These are phyloP conservation scores for Coix lacrymajobi DNA, from an alignment of 176 grass and related monocot genomes.

Conservation along the genomic window DNA sequence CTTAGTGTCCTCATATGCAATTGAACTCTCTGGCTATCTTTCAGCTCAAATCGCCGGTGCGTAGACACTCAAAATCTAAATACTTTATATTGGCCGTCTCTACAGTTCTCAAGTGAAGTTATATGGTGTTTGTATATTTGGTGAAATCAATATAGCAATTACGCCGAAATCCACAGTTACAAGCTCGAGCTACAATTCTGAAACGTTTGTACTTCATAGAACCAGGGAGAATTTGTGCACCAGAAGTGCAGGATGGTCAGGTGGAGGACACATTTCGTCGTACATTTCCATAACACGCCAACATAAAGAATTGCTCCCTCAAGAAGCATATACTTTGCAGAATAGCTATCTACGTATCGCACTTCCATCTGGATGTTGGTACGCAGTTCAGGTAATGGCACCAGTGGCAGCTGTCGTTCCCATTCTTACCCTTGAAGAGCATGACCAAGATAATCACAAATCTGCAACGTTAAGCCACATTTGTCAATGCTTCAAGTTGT, in stretches of 20 bases:
- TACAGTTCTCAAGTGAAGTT: neutral
- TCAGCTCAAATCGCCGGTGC: neutral
- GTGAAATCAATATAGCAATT: neutral
- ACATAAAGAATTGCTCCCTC: neutral
- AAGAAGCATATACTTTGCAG: conserved; percentile 5
- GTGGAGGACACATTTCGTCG: neutral
- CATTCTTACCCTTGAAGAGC: conserved; percentile 96
- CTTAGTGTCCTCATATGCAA: neutral
- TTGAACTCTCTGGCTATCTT: neutral
- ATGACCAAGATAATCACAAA: conserved; percentile 53
- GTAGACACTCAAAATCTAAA: neutral
- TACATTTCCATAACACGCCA: conserved; percentile 10
- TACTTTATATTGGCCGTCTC: neutral
- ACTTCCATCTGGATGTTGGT: conserved; percentile 85
- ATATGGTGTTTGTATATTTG: neutral
- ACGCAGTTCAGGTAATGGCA: conserved; percentile 89
- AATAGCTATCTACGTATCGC: conserved; percentile 32
- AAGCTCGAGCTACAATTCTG: neutral
- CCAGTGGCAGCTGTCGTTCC: conserved; percentile 85
- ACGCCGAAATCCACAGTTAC: neutral
- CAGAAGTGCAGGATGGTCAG: neutral
- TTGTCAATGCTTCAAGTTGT: conserved; percentile 4
- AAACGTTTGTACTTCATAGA: neutral
- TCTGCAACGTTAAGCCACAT: conserved; percentile 32
- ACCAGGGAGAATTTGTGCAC: neutral